Evolutionary conservation across 768 basidiomycete genomes (phyloP), one percentile per base, ranked within the genome.

Genomic region (Trametes villosa): DNA sequence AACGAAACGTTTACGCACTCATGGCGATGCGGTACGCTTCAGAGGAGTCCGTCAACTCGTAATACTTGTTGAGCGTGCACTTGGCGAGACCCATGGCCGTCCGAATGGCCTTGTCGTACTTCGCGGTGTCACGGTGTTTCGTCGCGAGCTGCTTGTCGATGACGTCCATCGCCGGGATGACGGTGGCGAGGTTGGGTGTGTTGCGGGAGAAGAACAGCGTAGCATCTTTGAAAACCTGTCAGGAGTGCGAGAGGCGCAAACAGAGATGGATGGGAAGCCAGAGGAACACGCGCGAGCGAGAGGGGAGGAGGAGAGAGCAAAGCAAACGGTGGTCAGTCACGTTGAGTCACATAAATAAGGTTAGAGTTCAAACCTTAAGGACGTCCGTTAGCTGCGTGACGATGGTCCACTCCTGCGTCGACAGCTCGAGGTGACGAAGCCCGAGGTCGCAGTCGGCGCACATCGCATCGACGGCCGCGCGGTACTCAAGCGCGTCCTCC

Each of bases 81-180:
- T 42, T 44, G 1, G 53, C 53, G 13, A 53, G 17, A 1, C 40
- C 27, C 9, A 36, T 27, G 9, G 41, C 40, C 12, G 29, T 27
- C 8, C 40, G 40, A 27, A 53, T 42, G 2, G 53, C 40, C 18
- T n/a, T 2, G 40, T 42, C 38, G 40, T 42, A 44, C 33, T 51
- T 34, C 22, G 7, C 9, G 11, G 20, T 22, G 9, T 34, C 24
- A 5, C 20, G 22, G 9, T 24, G 4, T 4, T 34, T 34, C 1
- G 34, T 51, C 9, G 9, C 66, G 0, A 49, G n/a, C 5, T 80
- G 57, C 53, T 78, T 65, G 56, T 67, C 49, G 33, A 62, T 63
- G 18, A 54, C 50, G 29, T 73, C 72, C 68, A 73, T 73, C 13
- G 67, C 66, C 0, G 64, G 72, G 18, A 73, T 69, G 17, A 73